Evolutionary conservation across 148 eudicot species (phyloP), one percentile per base, ranked within the genome.

Genomic region (Selenicereus undatus): DNA sequence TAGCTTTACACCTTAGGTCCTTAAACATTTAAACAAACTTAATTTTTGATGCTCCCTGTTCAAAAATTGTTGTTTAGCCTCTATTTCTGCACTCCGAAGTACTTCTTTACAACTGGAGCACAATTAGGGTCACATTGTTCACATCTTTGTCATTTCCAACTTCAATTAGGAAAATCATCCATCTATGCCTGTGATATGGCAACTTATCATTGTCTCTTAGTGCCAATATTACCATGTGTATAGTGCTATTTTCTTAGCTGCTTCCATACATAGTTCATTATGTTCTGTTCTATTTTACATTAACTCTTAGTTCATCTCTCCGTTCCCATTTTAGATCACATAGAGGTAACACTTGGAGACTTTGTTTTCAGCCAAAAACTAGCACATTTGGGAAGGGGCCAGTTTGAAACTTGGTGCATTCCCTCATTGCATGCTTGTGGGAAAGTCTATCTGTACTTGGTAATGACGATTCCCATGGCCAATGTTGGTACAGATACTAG

Each of bases 61-160:
- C 26, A 36, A 81, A 69, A 51, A 54, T 39, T 51, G 39, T 13
- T 81, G 29, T 81, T 74, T 48, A 71, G 20, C 76, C 32, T 74
- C 76, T 74, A 42, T 30, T 21, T 71, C 50, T 39, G 18, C 54
- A 24, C 60, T 50, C 30, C 50, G 30, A n/a, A 73, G 32, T 73
- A 70, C 79, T 81, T 76, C 79, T 81, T 76, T 54, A 81, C 83
- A 76, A 68, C 70, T 76, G 54, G 54, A 78, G 78, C 27, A 35
- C 24, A 60, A 30, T 71, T 66, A 70, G 32, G 14, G 39, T 78
- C 74, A 82, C 81, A 78, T 35, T 66, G 78, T 79, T 79, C 51
- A 79, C 77, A 36, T 29, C 75, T 64, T 74, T 64, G 30, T 73
- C 42, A 64, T 39, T 64, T 73, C 43, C 14, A 50, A 13, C 24